Evolutionary conservation across 345 rosid genomes (phyloP).

Genomic region (Eucalyptus cloeziana): DNA sequence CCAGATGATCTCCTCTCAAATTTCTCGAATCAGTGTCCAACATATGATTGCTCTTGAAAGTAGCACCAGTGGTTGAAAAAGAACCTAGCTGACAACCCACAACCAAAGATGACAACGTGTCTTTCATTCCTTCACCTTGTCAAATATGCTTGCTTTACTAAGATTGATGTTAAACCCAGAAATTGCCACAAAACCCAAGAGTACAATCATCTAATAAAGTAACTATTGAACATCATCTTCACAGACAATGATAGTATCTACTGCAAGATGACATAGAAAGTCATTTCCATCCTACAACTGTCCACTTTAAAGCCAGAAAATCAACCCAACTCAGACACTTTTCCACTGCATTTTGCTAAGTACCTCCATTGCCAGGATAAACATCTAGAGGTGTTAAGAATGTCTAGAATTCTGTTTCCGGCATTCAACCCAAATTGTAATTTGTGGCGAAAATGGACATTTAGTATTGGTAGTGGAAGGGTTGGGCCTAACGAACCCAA

Average conservation of each 20-base stretch:
- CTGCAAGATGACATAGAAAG: not conserved
- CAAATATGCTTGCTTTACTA: not conserved
- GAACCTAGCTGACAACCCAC: not conserved
- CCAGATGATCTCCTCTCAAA: not conserved
- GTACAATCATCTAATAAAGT: not conserved
- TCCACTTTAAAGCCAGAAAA: not conserved
- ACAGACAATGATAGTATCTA: not conserved
- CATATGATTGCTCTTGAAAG: not conserved
- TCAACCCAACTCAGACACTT: not conserved
- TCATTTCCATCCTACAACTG: not conserved
- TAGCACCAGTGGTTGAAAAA: not conserved
- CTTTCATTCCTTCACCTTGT: not conserved
- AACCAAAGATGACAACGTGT: not conserved
- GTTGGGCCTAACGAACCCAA: not conserved
- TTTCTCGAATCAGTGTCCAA: not conserved
- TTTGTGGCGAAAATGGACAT: not conserved
- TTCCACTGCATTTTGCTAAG: not conserved
- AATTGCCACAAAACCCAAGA: not conserved
- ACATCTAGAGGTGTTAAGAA: not conserved
- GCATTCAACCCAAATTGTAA: not conserved
- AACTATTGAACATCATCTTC: not conserved
- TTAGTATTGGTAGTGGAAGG: not conserved
- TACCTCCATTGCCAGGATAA: not conserved
- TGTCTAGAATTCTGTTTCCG: not conserved
- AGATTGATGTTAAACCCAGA: not conserved